Evolutionary conservation across 2,329 filamentous ascomycete species (phyloP).

Genomic region (Microcyclospora pomicola): DNA sequence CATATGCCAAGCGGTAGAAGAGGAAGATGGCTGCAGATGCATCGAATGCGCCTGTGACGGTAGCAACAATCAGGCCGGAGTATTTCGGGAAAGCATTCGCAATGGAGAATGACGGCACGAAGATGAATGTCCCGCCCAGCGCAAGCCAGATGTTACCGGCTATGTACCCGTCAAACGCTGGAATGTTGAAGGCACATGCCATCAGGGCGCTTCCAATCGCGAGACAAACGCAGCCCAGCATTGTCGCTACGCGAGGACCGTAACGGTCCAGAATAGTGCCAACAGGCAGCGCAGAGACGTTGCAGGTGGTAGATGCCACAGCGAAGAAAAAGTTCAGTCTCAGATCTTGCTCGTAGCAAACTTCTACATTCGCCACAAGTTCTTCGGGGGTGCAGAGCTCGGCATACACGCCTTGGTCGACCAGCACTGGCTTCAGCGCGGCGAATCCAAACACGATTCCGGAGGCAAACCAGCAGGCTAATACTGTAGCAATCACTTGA

Average conservation of each 20-base stretch:
- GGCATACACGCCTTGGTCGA: conserved; percentile 56
- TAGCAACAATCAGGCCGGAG: conserved; percentile 35
- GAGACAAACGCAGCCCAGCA: conserved; percentile 57
- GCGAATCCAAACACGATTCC: conserved; percentile 77
- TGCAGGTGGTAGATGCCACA: conserved; percentile 72
- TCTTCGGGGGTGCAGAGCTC: conserved; percentile 46
- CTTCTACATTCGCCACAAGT: conserved; percentile 31
- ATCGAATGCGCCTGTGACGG: conserved; percentile 39
- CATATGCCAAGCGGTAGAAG: conserved; percentile 33
- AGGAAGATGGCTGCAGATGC: conserved; percentile 36
- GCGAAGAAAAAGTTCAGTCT: conserved; percentile 83
- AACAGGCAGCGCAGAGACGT: conserved; percentile 71
- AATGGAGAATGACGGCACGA: conserved; percentile 38
- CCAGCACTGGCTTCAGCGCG: conserved; percentile 67
- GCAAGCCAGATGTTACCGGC: conserved; percentile 37
- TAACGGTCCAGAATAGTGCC: conserved; percentile 73
- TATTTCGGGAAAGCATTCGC: conserved; percentile 38
- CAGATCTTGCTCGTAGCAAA: conserved; percentile 46
- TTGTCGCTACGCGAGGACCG: conserved; percentile 61
- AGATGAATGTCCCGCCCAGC: conserved; percentile 36
- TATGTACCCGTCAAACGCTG: conserved; percentile 53
- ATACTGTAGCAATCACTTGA: conserved; percentile 52
- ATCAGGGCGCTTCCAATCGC: conserved; percentile 57
- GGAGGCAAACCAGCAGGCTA: conserved; percentile 63
- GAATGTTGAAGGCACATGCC: conserved; percentile 47